Conservation (phyloP, 768 basidiomycete species). For the Tephrocybe sp. region DNA sequence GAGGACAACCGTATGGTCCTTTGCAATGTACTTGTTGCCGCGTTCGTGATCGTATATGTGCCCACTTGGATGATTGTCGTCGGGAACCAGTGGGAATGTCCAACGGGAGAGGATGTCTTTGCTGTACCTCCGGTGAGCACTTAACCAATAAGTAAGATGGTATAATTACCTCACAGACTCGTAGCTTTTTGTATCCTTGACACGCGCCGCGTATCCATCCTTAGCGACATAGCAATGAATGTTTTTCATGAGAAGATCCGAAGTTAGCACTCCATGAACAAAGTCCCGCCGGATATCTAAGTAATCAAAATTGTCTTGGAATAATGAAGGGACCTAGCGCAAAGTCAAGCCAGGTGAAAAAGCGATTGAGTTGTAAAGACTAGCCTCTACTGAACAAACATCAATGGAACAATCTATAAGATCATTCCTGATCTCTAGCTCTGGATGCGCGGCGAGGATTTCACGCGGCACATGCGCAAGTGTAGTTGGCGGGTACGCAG, state of each 20-base stretch:
- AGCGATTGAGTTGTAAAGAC: conserved; percentile 16
- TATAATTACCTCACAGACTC: conserved; percentile 77
- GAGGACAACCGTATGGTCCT: conserved; percentile 73
- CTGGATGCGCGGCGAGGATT: conserved; percentile 66
- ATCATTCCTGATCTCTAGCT: conserved; percentile 87
- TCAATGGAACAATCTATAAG: conserved; percentile 89
- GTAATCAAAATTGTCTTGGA: conserved; percentile 99
- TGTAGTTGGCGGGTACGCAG: conserved; percentile 65
- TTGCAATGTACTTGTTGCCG: conserved; percentile 88
- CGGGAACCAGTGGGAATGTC: conserved; percentile 95
- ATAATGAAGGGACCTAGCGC: conserved; percentile 84
- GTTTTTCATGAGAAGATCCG: conserved; percentile 92
- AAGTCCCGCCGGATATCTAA: conserved; percentile 90
- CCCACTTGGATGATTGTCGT: conserved; percentile 86
- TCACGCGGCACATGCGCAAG: conserved; percentile 75
- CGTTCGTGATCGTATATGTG: conserved; percentile 83
- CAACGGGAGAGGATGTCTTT: conserved; percentile 92
- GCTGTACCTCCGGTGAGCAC: conserved; percentile 46
- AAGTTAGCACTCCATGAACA: conserved; percentile 91
- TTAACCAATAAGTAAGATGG: background rate
- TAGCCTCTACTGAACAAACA: conserved; percentile 90
- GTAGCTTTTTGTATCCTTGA: conserved; percentile 91
- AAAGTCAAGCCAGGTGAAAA: background rate
- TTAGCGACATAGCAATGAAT: conserved; percentile 89
- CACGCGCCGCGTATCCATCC: conserved; percentile 90